These are phyloP conservation scores for Claviceps purpurea DNA, from an alignment of 2,329 filamentous ascomycete species.

Conservation along the genomic window DNA sequence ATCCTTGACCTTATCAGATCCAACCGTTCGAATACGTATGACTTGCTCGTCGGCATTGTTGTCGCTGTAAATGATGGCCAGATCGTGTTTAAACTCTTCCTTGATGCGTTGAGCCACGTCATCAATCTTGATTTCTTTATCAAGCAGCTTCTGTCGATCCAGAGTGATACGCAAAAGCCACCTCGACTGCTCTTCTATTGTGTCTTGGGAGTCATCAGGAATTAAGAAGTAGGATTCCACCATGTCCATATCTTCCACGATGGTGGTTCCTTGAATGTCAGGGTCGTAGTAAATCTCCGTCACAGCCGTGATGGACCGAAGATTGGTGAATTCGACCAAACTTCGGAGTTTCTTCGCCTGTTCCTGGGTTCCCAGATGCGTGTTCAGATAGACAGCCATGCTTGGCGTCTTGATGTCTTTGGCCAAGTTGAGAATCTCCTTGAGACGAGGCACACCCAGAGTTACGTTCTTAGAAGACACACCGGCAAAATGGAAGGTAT, in stretches of 20 bases:
- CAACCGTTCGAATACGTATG: slow-evolving; percentile 77
- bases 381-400: slow-evolving; percentile 80
- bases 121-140: slow-evolving; percentile 83
- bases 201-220: slow-evolving; percentile 57
- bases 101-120: slow-evolving; percentile 87
- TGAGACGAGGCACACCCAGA: slow-evolving; percentile 94
- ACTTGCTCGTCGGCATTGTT: slow-evolving; percentile 95
- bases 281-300: slow-evolving; percentile 98
- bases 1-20: slow-evolving; percentile 55
- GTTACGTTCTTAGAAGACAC: slow-evolving; percentile 99
- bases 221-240: slow-evolving; percentile 95
- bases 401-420: slow-evolving; percentile 97
- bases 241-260: slow-evolving; percentile 81
- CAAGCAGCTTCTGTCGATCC: slow-evolving; percentile 85
- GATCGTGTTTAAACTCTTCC: slow-evolving; percentile 69
- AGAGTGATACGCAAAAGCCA: slow-evolving; percentile 92
- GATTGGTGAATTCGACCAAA: slow-evolving; percentile 83
- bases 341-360: slow-evolving; percentile 76
- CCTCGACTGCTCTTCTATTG: slow-evolving; percentile 65
- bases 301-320: slow-evolving; percentile 79
- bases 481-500: slow-evolving; percentile 99
- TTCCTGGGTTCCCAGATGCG: slow-evolving; percentile 54
- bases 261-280: slow-evolving; percentile 71
- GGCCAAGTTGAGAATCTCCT: slow-evolving; percentile 97
- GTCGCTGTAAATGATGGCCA: slow-evolving; percentile 92